phyloP scores from a whole-genome alignment of 2,329 filamentous ascomycete genomes.

The Ilyonectria destructans region DNA sequence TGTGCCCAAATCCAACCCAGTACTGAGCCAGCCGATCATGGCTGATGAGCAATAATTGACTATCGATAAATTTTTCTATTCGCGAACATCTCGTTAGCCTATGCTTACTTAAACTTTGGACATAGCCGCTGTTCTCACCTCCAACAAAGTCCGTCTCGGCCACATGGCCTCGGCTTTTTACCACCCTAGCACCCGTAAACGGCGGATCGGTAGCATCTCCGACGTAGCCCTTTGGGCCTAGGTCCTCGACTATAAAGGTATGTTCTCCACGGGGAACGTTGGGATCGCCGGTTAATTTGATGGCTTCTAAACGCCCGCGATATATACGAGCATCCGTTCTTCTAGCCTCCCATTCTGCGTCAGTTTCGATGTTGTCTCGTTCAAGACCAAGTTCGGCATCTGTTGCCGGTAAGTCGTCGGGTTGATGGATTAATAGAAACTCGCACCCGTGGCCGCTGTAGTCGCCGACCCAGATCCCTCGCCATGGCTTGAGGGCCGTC shows the following conservation, averaged over 20 bases:
- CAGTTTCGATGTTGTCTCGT: conserved; percentile 60
- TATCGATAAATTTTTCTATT: conserved; percentile 81
- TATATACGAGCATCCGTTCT: conserved; percentile 67
- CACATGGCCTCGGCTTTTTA: conserved; percentile 84
- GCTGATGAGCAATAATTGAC: conserved; percentile 84
- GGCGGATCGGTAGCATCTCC: conserved; percentile 75
- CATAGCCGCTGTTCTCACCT: conserved; percentile 67
- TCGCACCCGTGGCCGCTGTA: conserved; percentile 92
- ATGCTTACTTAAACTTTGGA: neutral
- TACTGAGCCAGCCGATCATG: conserved; percentile 85
- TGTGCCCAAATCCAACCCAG: conserved; percentile 78
- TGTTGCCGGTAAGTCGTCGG: conserved; percentile 62
- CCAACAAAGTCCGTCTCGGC: conserved; percentile 80
- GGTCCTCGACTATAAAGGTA: conserved; percentile 85
- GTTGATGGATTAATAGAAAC: conserved; percentile 87
- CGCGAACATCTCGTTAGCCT: conserved; percentile 9
- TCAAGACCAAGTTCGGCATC: conserved; percentile 60
- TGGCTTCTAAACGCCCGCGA: conserved; percentile 81
- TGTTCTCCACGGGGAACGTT: conserved; percentile 91
- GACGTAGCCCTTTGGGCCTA: conserved; percentile 78
- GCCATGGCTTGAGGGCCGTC: conserved; percentile 84
- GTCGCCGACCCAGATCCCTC: conserved; percentile 94
- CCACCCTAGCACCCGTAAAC: conserved; percentile 83
- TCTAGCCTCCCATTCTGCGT: conserved; percentile 63
- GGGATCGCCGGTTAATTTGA: conserved; percentile 93